Percentiles rank a stretch among this genome's conserved stretches.
Conservation (phyloP, 2,329 filamentous ascomycete species). For the Aspergillus sp. region DNA sequence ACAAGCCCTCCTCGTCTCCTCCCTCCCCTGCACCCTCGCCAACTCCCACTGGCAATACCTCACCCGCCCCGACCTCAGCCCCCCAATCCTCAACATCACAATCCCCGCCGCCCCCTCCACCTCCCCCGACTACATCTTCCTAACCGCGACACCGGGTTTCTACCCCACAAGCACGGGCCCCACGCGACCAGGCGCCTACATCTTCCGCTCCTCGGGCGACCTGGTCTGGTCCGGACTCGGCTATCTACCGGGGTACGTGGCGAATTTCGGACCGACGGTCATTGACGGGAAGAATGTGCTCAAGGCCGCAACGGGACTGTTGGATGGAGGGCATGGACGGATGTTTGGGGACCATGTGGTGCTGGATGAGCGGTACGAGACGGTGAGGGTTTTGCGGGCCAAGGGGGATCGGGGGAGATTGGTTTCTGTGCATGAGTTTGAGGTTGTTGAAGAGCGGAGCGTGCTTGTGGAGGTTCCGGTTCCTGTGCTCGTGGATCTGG, state of each 20-base stretch:
- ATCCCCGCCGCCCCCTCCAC: slow-evolving; percentile 39
- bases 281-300: slow-evolving; percentile 53
- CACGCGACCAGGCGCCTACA: slow-evolving; percentile 59
- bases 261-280: not conserved
- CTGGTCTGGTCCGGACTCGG: slow-evolving; percentile 62
- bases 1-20: not conserved
- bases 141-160: slow-evolving; percentile 43
- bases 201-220: slow-evolving; percentile 59
- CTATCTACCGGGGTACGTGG: slow-evolving; percentile 51
- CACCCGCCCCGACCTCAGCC: slow-evolving; percentile 52
- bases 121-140: slow-evolving; percentile 43
- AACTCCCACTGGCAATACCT: slow-evolving; percentile 47
- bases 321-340: slow-evolving; percentile 47
- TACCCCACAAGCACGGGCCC: slow-evolving; percentile 33
- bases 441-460: slow-evolving; percentile 57
- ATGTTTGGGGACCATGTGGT: slow-evolving; percentile 60
- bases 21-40: slow-evolving; percentile 32
- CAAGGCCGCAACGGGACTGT: slow-evolving; percentile 47
- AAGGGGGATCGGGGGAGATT: slow-evolving; percentile 45
- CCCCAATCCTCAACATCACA: slow-evolving; percentile 47
- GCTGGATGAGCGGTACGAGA: slow-evolving; percentile 60
- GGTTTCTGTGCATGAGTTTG: slow-evolving; percentile 60
- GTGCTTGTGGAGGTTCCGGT: slow-evolving; percentile 60
- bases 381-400: slow-evolving; percentile 57
- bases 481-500: slow-evolving; percentile 52